phyloP scores from a whole-genome alignment of 2,329 filamentous ascomycete genomes.

The Paecilomyces dactylethromorphus region DNA sequence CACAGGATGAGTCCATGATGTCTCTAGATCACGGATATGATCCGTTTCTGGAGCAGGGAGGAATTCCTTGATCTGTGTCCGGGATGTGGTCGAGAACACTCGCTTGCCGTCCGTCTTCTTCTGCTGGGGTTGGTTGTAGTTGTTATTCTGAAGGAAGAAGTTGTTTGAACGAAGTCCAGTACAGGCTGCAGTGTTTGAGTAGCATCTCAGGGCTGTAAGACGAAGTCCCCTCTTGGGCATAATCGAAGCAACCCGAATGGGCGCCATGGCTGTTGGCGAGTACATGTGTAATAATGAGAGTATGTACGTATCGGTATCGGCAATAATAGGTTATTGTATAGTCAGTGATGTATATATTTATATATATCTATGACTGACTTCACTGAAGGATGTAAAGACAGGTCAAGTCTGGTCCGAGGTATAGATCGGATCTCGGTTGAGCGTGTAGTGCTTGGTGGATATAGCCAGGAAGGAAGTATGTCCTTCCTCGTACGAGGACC shows the following conservation, averaged over 20 bases:
- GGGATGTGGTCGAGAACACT: slow-evolving; percentile 32
- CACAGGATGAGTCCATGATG: slow-evolving; percentile 64
- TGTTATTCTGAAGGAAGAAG: slow-evolving; percentile 10
- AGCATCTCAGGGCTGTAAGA: slow-evolving; percentile 15
- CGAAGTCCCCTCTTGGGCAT: slow-evolving; percentile 19
- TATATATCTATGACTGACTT: background rate
- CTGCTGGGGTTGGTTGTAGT: slow-evolving; percentile 2
- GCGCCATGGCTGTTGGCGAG: slow-evolving; percentile 17
- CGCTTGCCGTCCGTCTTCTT: slow-evolving; percentile 13
- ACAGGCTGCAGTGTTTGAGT: slow-evolving; percentile 15
- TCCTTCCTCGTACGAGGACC: background rate
- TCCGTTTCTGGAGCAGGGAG: slow-evolving; percentile 55
- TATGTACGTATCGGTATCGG: background rate
- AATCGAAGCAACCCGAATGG: slow-evolving; percentile 18
- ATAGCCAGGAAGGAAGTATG: background rate
- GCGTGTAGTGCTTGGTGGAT: background rate
- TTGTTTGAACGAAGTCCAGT: slow-evolving; percentile 16
- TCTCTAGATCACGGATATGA: slow-evolving; percentile 55
- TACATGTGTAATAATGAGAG: slow-evolving; percentile 18
- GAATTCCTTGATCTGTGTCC: slow-evolving; percentile 41
- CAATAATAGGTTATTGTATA: slow-evolving; percentile 2
- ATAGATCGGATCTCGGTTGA: background rate
- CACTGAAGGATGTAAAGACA: background rate
- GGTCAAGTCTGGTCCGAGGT: background rate
- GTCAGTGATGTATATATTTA: background rate